Evolutionary conservation across 257 asterid species (phyloP).

Genomic region (Gentiana macrophylla): DNA sequence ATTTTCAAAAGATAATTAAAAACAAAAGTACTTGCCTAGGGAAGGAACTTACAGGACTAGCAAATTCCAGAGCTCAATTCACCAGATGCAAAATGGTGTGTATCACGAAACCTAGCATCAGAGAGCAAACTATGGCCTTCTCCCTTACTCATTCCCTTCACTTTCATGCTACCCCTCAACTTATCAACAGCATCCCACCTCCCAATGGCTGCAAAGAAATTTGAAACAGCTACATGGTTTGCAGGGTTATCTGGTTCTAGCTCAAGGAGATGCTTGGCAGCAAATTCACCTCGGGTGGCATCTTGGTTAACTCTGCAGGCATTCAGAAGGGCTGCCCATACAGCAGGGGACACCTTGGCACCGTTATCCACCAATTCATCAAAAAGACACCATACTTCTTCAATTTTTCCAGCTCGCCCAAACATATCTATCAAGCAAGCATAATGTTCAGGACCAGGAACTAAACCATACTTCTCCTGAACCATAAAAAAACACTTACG

Average conservation of each 20-base stretch:
- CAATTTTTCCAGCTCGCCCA: slow-evolving; percentile 23
- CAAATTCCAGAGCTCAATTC: not conserved
- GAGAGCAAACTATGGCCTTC: slow-evolving; percentile 17
- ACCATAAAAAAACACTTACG: slow-evolving; percentile 7
- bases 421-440: slow-evolving; percentile 22
- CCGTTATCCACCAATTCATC: slow-evolving; percentile 12
- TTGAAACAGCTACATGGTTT: slow-evolving; percentile 20
- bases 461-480: slow-evolving; percentile 13
- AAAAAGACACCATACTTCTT: slow-evolving; percentile 14
- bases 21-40: no score
- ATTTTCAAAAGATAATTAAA: no score
- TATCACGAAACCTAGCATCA: not conserved
- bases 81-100: not conserved
- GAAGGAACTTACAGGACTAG: no score
- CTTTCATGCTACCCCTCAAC: slow-evolving; percentile 17
- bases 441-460: slow-evolving; percentile 21
- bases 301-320: slow-evolving; percentile 24
- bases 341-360: slow-evolving; percentile 11
- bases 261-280: slow-evolving; percentile 15
- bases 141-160: slow-evolving; percentile 13
- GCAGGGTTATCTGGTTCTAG: slow-evolving; percentile 20
- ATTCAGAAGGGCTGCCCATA: slow-evolving; percentile 20
- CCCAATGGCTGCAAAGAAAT: slow-evolving; percentile 16
- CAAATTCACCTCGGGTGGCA: slow-evolving; percentile 15
- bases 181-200: slow-evolving; percentile 24